Evolutionary conservation across 1,139 yeast species (phyloP).

Genomic region (Pichia terricola): DNA sequence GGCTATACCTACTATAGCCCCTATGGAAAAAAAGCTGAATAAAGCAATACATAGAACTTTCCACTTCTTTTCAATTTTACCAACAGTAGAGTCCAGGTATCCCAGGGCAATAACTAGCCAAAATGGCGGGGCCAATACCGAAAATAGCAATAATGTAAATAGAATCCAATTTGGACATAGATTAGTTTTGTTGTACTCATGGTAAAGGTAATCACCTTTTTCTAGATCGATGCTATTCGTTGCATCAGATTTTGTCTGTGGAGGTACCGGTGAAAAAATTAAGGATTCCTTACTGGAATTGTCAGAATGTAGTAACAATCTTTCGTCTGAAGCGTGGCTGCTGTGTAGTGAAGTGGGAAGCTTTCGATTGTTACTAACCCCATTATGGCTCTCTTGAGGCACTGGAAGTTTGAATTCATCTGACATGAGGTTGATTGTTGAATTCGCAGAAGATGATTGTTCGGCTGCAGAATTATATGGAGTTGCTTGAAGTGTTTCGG

Average conservation of each 20-base stretch:
- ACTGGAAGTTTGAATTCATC: no score
- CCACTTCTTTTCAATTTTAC: constrained; percentile 13
- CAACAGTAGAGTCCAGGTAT: constrained; percentile 19
- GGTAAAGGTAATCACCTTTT: neutral
- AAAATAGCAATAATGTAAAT: constrained; percentile 11
- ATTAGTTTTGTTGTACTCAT: neutral
- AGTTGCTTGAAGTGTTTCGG: no score
- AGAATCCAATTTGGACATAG: constrained; percentile 11
- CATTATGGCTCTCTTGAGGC: no score
- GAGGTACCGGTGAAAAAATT: no score
- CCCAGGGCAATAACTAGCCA: constrained; percentile 21
- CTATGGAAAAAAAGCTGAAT: constrained; percentile 12
- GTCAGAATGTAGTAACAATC: neutral
- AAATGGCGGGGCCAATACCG: constrained; percentile 22
- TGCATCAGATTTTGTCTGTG: neutral
- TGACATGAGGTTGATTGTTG: neutral
- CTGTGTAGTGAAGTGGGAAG: neutral
- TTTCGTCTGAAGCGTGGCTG: neutral
- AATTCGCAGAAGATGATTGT: neutral
- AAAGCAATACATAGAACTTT: constrained; percentile 15
- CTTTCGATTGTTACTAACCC: no score
- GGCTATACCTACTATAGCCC: constrained; percentile 16
- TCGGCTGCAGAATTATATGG: neutral
- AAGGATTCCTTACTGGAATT: neutral
- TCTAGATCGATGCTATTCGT: neutral